A percentile compares a stretch with the other conserved stretches of the same genome.
Conservation (phyloP, 1,284 basidiomycete genomes). For the Sanghuangporus sanghuang region DNA sequence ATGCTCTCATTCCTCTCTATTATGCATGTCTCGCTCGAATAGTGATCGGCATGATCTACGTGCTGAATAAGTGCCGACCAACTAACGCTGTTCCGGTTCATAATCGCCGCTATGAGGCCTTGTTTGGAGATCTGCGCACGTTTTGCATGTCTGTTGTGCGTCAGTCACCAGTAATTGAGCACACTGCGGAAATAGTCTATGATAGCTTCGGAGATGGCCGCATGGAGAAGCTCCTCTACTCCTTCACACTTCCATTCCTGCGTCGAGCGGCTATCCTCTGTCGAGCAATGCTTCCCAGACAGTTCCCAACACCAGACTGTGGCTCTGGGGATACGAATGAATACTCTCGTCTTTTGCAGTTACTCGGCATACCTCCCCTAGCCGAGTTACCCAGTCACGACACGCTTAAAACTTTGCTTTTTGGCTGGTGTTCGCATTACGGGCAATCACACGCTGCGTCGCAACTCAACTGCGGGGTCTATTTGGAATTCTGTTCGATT, state of each 20-base stretch:
- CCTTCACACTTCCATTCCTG: conserved; percentile 92
- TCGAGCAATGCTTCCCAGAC: conserved; percentile 64
- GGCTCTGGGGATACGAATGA: conserved; percentile 48
- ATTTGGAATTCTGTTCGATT: conserved; percentile 78
- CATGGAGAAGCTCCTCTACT: conserved; percentile 84
- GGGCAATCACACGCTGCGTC: conserved; percentile 69
- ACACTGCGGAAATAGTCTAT: conserved; percentile 70
- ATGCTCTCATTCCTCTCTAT: conserved; percentile 81
- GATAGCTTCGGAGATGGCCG: conserved; percentile 73
- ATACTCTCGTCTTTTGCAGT: conserved; percentile 72
- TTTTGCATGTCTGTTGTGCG: conserved; percentile 81
- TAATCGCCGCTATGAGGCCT: conserved; percentile 48
- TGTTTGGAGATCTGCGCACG: conserved; percentile 79
- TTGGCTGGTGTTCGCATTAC: conserved; percentile 81
- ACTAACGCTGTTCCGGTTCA: conserved; percentile 39
- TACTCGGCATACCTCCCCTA: conserved; percentile 76
- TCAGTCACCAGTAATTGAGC: conserved; percentile 75
- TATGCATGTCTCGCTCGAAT: conserved; percentile 84
- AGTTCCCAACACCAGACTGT: conserved; percentile 47
- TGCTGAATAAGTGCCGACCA: conserved; percentile 65
- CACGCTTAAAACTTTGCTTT: conserved; percentile 75
- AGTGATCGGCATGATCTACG: conserved; percentile 76
- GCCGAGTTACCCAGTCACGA: conserved; percentile 75
- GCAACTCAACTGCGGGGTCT: conserved; percentile 67
- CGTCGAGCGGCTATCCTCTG: conserved; percentile 85